Evolutionary conservation across 305 asterid species (phyloP), one percentile per base, ranked within the genome.

Genomic region (Fraxinus floribunda): DNA sequence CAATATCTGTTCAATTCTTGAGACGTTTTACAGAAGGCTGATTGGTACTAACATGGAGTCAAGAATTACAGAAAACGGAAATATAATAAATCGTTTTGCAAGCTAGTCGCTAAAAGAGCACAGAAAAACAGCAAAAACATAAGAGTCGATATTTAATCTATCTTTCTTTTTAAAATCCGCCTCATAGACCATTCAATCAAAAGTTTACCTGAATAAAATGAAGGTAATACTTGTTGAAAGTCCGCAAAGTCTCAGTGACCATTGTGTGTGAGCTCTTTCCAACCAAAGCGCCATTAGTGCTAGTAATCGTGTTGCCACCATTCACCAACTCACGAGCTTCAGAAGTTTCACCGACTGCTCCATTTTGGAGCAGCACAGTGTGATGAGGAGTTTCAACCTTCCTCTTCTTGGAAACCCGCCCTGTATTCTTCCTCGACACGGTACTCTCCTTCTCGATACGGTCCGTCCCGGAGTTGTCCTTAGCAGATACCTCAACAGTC

Each of bases 181-280:
- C 72, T 20, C 72, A 36, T 35, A 18, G 36, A 62, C 66, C 34
- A 18, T 16, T 13, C 22, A 70, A 18, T 78, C 38, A 22, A 9
- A 3, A n/a, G 70, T 15, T 76, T 55, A 85, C 93, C 93, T 90
- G 90, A 46, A 89, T 38, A 39, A 86, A 88, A 55, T 90, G 89
- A 3, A 90, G 90, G 73, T 90, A 90, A 32, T 79, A 68, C 7
- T 89, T 89, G 71, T 90, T 90, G 52, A 87, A 90, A 3, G 64
- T 64, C 2, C 93, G 85, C 0, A 90, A 75, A 0, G 93, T 89
- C n/a, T 87, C 88, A 0, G 80, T 90, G 9, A 87, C 93, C 80
- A 16, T 52, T 1, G 87, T 68, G 1, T 79, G n/a, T 3, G 36
- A 80, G n/a, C 85, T 80, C 41, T 44, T 84, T 76, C 71, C 90